phyloP scores from a whole-genome alignment of 768 basidiomycete genomes.

The Macrolepiota fuliginosa region DNA sequence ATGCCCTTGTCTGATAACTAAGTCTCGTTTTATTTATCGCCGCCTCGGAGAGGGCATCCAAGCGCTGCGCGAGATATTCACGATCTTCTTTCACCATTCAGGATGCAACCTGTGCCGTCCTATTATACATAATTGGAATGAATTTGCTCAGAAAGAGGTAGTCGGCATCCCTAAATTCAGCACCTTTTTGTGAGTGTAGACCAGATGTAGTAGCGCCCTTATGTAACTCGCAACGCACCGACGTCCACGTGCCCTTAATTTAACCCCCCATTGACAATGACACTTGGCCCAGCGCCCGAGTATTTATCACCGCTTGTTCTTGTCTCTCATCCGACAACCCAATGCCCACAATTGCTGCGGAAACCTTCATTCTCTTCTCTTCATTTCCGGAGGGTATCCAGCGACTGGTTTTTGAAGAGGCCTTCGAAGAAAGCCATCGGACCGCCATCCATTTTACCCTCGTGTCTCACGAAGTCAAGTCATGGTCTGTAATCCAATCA shows the following conservation, averaged over 20 bases:
- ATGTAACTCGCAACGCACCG: background rate
- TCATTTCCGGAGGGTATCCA: slow-evolving; percentile 5
- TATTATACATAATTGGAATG: background rate
- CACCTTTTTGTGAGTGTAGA: background rate
- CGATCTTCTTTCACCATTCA: background rate
- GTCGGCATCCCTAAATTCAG: slow-evolving; percentile 1
- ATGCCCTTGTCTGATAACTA: background rate
- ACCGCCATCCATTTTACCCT: slow-evolving; percentile 2
- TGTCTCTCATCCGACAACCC: background rate
- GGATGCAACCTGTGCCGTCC: background rate
- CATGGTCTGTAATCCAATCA: background rate
- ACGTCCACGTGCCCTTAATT: background rate
- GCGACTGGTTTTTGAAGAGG: slow-evolving; percentile 7
- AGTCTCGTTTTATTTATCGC: background rate
- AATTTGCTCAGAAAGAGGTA: background rate
- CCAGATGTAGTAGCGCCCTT: background rate
- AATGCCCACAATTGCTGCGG: background rate
- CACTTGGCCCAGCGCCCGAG: background rate
- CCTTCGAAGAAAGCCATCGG: slow-evolving; percentile 2
- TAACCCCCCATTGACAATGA: background rate
- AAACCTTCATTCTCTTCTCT: background rate
- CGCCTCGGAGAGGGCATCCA: background rate
- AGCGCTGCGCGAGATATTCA: background rate
- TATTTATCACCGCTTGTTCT: background rate
- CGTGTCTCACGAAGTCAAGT: slow-evolving; percentile 8